Percentiles rank a stretch among this genome's conserved stretches.
Conservation (phyloP, 345 rosid genomes). For the Hypericum androsaemum region DNA sequence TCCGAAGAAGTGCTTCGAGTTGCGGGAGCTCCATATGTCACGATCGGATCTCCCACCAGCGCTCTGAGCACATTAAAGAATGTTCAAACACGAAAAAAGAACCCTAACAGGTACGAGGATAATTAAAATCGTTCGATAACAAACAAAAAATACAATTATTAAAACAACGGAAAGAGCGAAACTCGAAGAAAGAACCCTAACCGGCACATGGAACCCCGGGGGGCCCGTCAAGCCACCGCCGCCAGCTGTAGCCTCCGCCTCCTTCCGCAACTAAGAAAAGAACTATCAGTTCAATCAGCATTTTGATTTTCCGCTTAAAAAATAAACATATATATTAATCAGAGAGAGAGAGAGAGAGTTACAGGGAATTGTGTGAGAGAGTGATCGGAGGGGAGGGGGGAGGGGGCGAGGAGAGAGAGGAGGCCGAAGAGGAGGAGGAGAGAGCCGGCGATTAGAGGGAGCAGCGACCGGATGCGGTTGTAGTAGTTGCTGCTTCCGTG, state of each 20-base stretch:
- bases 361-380: conserved; percentile 28
- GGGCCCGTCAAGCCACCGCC: too few relatives aligned
- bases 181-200: too few relatives aligned
- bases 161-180: too few relatives aligned
- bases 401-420: conserved; percentile 59
- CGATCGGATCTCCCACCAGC: conserved; percentile 59
- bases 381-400: conserved; percentile 35
- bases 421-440: conserved; percentile 60
- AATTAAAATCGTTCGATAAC: background rate
- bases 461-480: conserved; percentile 38
- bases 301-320: too few relatives aligned
- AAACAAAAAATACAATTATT: too few relatives aligned
- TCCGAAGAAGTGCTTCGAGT: conserved; percentile 47
- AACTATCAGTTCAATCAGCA: too few relatives aligned
- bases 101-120: background rate
- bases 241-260: too few relatives aligned
- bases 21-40: conserved; percentile 64
- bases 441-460: conserved; percentile 40
- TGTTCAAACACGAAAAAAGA: conserved; percentile 13
- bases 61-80: conserved; percentile 26
- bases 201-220: too few relatives aligned
- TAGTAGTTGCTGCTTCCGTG: too few relatives aligned
- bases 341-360: background rate
- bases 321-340: too few relatives aligned
- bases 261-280: too few relatives aligned